Percentiles rank a stretch among this genome's conserved stretches.
phyloP scores from a whole-genome alignment of 768 basidiomycete genomes.

The Trametes maxima region DNA sequence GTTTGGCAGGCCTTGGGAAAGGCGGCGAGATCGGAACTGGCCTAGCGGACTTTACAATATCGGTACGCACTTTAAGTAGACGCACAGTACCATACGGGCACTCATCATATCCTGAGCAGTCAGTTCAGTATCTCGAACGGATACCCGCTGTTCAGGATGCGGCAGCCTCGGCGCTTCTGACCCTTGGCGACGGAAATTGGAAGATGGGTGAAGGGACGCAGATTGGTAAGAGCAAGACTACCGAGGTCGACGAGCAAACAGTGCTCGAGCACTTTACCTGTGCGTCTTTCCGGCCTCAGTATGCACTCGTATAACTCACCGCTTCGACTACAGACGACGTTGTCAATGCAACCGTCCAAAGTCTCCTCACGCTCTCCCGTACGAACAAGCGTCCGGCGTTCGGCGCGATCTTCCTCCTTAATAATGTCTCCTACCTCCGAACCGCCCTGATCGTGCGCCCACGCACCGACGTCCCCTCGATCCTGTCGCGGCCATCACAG shows the following conservation, averaged over 20 bases:
- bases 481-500: slow-evolving; percentile 63
- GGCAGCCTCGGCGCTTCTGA: slow-evolving; percentile 62
- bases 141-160: slow-evolving; percentile 72
- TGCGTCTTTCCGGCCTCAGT: slow-evolving; percentile 39
- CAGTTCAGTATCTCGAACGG: slow-evolving; percentile 66
- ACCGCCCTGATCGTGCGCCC: slow-evolving; percentile 59
- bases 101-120: slow-evolving; percentile 41
- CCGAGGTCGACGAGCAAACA: slow-evolving; percentile 56
- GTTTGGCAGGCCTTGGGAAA: slow-evolving; percentile 58
- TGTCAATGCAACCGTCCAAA: slow-evolving; percentile 62
- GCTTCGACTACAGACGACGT: slow-evolving; percentile 61
- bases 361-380: slow-evolving; percentile 64
- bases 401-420: slow-evolving; percentile 76
- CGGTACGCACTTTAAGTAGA: slow-evolving; percentile 44
- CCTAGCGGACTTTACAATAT: slow-evolving; percentile 59
- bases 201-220: slow-evolving; percentile 85
- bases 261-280: slow-evolving; percentile 78
- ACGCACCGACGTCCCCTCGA: slow-evolving; percentile 43
- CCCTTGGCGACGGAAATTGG: slow-evolving; percentile 88
- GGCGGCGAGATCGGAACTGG: slow-evolving; percentile 65
- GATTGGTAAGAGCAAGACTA: slow-evolving; percentile 53
- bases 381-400: slow-evolving; percentile 62
- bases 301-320: neutral
- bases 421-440: slow-evolving; percentile 75
- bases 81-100: neutral